Base-by-base conservation (phyloP, 2,329 filamentous ascomycete genomes). In the Colletotrichum eremochloae region DNA sequence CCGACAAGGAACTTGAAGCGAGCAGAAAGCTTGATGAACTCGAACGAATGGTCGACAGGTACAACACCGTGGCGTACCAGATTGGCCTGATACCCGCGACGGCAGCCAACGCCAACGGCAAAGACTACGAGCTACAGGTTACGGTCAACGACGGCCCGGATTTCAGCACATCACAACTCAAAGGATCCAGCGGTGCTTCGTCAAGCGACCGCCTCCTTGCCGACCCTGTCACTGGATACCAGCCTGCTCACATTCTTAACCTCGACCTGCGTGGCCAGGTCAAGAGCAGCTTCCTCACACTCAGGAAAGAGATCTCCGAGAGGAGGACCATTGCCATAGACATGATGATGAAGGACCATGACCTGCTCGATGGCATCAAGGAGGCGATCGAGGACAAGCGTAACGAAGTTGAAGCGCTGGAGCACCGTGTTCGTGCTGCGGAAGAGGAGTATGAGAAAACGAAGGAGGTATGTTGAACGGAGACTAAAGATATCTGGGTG, bases 331-430 rank as follows among this genome's bases (percentile, higher is more conserved):
- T 89, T 6, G 93, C 93, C 1, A 91, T 97, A 78, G 96, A 98
- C 79, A 91, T 92, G 64, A 96, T 98, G 86, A 93, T 98, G 89
- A 96, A 96, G 79, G 95, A 97, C 76, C 93, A 97, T 78, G 96
- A 98, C 80, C 87, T 97, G 75, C 89, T 99, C 12, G 95, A 98
- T 81, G 94, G 93, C 76, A 96, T 98, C 80, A 96, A 96, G 81
- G 97, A 99, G 83, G 95, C 95, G 20, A 96, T 99, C 82, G 95
- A 98, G 80, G 96, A 99, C 83, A 98, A 97, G 84, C 89, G 92
- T 74, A 93, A 92, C 75, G 96, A 99, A 80, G 94, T 99, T 24
- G 96, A 98, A 80, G 93, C 94, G 4, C 86, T 99, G 20, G 93
- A 96, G 76, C 96, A 98, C 81, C 90, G 93, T 55, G 93, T 97